These are phyloP conservation scores for Durio zibethinus DNA, from an alignment of 345 rosid species.

Conservation along the genomic window DNA sequence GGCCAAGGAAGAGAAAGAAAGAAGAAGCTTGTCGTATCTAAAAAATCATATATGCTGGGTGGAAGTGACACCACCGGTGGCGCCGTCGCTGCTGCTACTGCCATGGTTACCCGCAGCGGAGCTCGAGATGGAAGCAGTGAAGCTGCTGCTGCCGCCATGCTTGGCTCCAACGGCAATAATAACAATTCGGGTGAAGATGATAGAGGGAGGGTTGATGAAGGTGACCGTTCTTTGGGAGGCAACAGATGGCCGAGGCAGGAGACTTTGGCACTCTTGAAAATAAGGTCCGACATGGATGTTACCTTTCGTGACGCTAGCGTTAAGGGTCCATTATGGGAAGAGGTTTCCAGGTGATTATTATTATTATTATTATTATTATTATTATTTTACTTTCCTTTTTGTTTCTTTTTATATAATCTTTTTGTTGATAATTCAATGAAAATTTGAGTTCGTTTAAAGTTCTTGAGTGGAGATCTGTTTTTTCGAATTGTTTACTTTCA, in stretches of 20 bases:
- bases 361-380: too few relatives aligned
- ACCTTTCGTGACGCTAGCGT: constrained; percentile 64
- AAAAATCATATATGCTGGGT: constrained; percentile 5
- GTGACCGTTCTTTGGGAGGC: constrained; percentile 50
- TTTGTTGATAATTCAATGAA: neutral
- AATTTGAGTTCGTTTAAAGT: neutral
- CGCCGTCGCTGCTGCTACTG: constrained; percentile 4
- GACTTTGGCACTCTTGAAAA: constrained; percentile 62
- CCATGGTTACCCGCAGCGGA: constrained; percentile 13
- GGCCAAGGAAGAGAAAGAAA: constrained; percentile 11
- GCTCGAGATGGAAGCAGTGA: constrained; percentile 5
- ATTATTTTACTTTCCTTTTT: neutral
- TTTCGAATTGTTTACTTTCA: neutral
- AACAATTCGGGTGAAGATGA: constrained; percentile 40
- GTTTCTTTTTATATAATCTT: neutral
- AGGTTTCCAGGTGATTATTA: constrained; percentile 51
- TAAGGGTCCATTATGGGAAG: constrained; percentile 69
- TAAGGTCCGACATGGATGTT: constrained; percentile 69
- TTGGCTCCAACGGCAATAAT: neutral
- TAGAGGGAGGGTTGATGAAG: constrained; percentile 29
- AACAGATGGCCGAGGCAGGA: constrained; percentile 84
- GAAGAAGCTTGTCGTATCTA: constrained; percentile 5
- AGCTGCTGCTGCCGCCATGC: neutral
- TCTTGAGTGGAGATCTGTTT: constrained; percentile 9
- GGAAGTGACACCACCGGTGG: constrained; percentile 11